Base-by-base conservation (phyloP, 2,329 filamentous ascomycete genomes). In the Decorospora gaudefroyi region DNA sequence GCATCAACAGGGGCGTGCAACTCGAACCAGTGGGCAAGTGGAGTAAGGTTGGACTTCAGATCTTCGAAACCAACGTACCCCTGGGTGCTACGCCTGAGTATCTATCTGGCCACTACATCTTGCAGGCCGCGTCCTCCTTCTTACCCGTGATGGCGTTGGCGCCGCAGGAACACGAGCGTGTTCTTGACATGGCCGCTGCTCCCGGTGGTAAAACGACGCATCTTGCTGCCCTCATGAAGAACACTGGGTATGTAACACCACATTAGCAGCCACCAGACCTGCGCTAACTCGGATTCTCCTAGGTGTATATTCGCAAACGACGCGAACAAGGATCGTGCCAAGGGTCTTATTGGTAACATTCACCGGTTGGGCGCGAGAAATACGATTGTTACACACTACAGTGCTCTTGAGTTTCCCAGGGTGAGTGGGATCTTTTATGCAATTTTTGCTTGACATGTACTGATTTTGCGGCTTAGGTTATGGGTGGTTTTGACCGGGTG, bases 21-120 rank as follows among this genome's bases (percentile, higher is more conserved):
- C 82, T 99, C 26, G 92, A 99, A 72, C 93, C 93, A 2, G 90
- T 99, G 12, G 93, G 93, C 50, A 97, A 97, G 73, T 99, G 93
- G 93, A 93, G 88, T 59, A 99, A 99, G 76, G 90, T 99, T 53
- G 93, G 93, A 33, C 81, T 99, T 27, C 93, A 99, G 71, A 84
- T 99, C 48, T 99, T 99, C 70, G 93, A 99, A 72, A 88, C 87
- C 45, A 86, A 85, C 42, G 84, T 88, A 0, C 90, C 90, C 2
- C 81, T 96, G 1, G 91, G 91, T 80, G 93, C 93, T 18, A 99
- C 93, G 0, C 93, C 93, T 7, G 93, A 99, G 73, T 99, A 99
- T 71, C 83, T 99, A 9, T 91, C 92, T 11, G 93, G 93, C 12
- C 90, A 99, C 72, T 99, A 99, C 76, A 97, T 99, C 61, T 81